These are phyloP conservation scores for Butyriboletus loyo DNA, from an alignment of 768 basidiomycete genomes.

Conservation along the genomic window DNA sequence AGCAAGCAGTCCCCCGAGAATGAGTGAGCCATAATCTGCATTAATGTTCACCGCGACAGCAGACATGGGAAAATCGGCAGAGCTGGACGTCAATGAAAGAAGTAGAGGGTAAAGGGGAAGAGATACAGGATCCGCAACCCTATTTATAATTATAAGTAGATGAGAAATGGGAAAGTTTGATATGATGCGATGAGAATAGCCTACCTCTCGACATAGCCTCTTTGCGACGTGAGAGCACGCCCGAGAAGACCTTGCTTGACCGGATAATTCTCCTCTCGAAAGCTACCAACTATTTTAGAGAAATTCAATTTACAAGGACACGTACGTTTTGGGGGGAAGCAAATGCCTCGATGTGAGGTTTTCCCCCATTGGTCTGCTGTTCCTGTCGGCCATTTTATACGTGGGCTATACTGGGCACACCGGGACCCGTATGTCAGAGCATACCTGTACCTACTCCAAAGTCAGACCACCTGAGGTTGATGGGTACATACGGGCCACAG, in stretches of 20 bases:
- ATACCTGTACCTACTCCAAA: too few species aligned
- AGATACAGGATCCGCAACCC: neutral
- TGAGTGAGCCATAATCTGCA: conserved; percentile 15
- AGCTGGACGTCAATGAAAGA: neutral
- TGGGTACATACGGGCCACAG: too few species aligned
- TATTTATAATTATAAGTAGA: conserved; percentile 4
- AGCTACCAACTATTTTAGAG: neutral
- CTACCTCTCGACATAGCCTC: neutral
- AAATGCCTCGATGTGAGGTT: too few species aligned
- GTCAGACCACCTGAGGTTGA: too few species aligned
- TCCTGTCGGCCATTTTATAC: too few species aligned
- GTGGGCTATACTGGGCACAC: too few species aligned
- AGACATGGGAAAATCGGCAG: conserved; percentile 1
- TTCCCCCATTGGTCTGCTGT: too few species aligned
- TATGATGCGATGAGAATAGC: neutral
- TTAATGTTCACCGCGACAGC: neutral
- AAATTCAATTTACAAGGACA: neutral
- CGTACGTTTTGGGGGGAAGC: neutral
- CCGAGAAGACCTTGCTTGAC: too few species aligned
- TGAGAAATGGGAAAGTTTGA: neutral
- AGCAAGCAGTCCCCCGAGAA: conserved; percentile 23
- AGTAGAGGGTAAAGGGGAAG: neutral
- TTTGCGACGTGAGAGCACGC: neutral
- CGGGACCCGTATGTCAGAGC: too few species aligned
- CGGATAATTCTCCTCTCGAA: too few species aligned